Evolutionary conservation across 2,329 filamentous ascomycete genomes (phyloP).

Genomic region (Aspergillus aculeatinus): DNA sequence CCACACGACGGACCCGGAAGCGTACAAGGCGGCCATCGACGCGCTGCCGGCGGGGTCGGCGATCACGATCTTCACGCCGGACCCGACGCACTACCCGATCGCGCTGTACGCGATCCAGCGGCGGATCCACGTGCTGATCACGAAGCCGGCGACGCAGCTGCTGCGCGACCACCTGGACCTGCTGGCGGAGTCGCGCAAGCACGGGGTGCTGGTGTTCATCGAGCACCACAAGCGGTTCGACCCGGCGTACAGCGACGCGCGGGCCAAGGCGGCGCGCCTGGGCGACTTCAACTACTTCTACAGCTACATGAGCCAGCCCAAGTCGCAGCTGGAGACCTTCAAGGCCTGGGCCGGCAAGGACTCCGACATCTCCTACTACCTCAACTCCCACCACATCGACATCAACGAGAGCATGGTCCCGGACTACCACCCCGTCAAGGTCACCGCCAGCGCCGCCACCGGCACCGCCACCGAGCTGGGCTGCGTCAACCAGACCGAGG

Average conservation of each 20-base stretch:
- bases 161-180: slow-evolving; percentile 77
- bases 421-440: slow-evolving; percentile 73
- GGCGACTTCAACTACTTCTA: slow-evolving; percentile 99
- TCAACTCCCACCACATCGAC: slow-evolving; percentile 93
- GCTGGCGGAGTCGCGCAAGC: slow-evolving; percentile 67
- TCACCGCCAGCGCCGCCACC: slow-evolving; percentile 75
- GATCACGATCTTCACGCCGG: slow-evolving; percentile 91
- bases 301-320: slow-evolving; percentile 92
- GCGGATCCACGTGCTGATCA: slow-evolving; percentile 78
- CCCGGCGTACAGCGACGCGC: slow-evolving; percentile 86
- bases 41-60: slow-evolving; percentile 76
- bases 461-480: slow-evolving; percentile 77
- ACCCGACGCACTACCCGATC: slow-evolving; percentile 52
- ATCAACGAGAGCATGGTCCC: slow-evolving; percentile 90
- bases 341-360: slow-evolving; percentile 90
- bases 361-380: slow-evolving; percentile 92
- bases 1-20: slow-evolving; percentile 68
- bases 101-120: slow-evolving; percentile 88
- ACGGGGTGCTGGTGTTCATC: slow-evolving; percentile 79
- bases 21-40: slow-evolving; percentile 88
- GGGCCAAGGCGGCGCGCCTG: slow-evolving; percentile 69
- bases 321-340: slow-evolving; percentile 90
- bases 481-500: slow-evolving; percentile 78
- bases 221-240: slow-evolving; percentile 98
- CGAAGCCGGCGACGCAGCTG: slow-evolving; percentile 87